Conservation (phyloP, 179 eudicot genomes). For the Nepenthes alata region DNA sequence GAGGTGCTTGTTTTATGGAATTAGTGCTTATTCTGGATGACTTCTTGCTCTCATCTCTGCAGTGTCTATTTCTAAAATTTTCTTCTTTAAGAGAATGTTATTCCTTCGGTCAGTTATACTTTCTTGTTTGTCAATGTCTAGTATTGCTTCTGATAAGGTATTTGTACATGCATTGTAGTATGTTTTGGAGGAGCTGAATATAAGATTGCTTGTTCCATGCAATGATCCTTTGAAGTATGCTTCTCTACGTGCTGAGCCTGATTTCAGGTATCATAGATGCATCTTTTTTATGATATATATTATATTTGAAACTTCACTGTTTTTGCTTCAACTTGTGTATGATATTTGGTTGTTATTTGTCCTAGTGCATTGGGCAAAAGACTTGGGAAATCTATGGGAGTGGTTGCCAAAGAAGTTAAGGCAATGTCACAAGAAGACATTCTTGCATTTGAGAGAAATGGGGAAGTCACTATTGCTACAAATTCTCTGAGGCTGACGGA, state of each 20-base stretch:
- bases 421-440: constrained; percentile 76
- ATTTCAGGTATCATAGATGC: constrained; percentile 48
- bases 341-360: constrained; percentile 9
- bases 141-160: neutral
- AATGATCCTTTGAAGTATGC: constrained; percentile 70
- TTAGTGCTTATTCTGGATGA: too few species aligned
- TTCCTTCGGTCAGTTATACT: neutral
- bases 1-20: neutral
- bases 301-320: neutral
- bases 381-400: constrained; percentile 87
- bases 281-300: neutral
- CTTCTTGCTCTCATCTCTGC: too few species aligned
- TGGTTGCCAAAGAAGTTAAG: constrained; percentile 80
- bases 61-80: too few species aligned
- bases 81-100: too few species aligned
- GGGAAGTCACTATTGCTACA: constrained; percentile 62
- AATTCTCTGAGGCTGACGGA: constrained; percentile 60
- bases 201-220: constrained; percentile 71
- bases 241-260: constrained; percentile 91
- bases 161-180: constrained; percentile 27
- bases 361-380: constrained; percentile 74
- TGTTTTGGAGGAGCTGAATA: constrained; percentile 84
- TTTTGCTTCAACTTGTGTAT: neutral
- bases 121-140: neutral
- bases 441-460: constrained; percentile 68